Conservation (phyloP, 1,284 basidiomycete species). For the Pseudozyma thailandica region DNA sequence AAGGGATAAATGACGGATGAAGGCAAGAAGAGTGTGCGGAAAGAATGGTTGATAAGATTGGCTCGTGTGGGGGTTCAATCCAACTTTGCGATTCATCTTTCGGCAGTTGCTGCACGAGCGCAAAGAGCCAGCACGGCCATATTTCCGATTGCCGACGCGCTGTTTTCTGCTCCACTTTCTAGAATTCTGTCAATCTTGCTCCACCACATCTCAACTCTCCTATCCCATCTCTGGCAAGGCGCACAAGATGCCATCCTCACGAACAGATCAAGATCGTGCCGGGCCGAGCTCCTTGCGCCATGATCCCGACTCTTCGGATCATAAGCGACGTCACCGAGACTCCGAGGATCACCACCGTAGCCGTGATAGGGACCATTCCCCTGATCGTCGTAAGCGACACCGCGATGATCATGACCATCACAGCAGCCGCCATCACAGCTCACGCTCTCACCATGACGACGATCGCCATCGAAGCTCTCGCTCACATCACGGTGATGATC, state of each 20-base stretch:
- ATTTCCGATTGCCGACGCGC: conserved; percentile 13
- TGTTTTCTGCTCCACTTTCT: conserved; percentile 7
- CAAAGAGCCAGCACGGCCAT: not conserved
- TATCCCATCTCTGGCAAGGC: not conserved
- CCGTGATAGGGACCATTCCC: conserved; percentile 14
- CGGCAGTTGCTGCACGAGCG: not conserved
- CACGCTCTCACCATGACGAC: conserved; percentile 13
- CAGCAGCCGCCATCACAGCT: conserved; percentile 12
- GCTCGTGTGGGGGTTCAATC: not conserved
- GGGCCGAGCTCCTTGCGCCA: conserved; percentile 24
- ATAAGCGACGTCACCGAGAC: conserved; percentile 27
- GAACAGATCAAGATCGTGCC: conserved; percentile 13
- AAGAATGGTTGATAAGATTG: not conserved
- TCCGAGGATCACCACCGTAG: conserved; percentile 18
- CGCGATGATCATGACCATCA: conserved; percentile 22
- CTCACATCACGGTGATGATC: conserved; percentile 12
- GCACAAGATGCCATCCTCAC: conserved; percentile 24
- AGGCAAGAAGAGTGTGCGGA: conserved; percentile 9
- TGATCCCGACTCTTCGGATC: conserved; percentile 14
- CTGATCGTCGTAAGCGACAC: conserved; percentile 32
- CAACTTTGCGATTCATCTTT: not conserved
- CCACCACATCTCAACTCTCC: not conserved
- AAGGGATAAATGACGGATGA: not conserved
- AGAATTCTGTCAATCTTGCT: not conserved
- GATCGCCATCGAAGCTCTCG: conserved; percentile 19